phyloP scores from a whole-genome alignment of 495 filamentous ascomycete genomes.

The Penicillium coprophilum region DNA sequence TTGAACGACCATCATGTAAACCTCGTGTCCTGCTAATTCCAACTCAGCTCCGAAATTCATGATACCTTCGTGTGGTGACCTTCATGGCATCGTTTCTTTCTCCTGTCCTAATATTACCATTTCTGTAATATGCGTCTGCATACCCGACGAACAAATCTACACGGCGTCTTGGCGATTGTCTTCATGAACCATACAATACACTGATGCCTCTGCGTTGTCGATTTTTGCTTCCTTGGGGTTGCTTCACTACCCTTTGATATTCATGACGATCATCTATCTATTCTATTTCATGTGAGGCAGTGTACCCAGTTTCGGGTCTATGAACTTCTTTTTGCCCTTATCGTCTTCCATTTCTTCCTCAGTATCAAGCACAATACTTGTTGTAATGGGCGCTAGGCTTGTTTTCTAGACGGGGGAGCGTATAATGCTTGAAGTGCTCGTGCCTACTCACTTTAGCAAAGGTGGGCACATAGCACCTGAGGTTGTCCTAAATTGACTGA shows the following conservation, averaged over 20 bases:
- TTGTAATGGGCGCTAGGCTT: not conserved
- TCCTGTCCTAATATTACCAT: slow-evolving; percentile 1
- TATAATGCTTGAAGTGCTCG: not conserved
- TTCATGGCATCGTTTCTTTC: slow-evolving; percentile 1
- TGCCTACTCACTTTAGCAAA: not conserved
- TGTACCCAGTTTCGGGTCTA: not conserved
- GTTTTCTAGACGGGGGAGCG: not conserved
- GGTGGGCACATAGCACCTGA: not conserved
- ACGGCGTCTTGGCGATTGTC: slow-evolving; percentile 20
- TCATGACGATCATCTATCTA: not conserved
- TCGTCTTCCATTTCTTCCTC: not conserved
- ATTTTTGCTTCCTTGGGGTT: not conserved
- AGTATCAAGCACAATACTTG: not conserved
- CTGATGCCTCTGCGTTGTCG: slow-evolving; percentile 7
- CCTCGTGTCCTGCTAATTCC: slow-evolving; percentile 43
- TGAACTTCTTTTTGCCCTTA: not conserved
- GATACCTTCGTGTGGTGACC: not conserved
- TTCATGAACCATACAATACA: slow-evolving; percentile 7
- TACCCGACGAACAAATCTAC: slow-evolving; percentile 12
- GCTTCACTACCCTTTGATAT: not conserved
- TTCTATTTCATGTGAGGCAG: not conserved
- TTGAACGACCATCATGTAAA: slow-evolving; percentile 51
- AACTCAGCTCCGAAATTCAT: slow-evolving; percentile 6
- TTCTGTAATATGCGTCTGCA: slow-evolving; percentile 20
- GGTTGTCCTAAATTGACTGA: not conserved